Evolutionary conservation across 2,329 filamentous ascomycete genomes (phyloP).

Genomic region (Didymella arachidicola): DNA sequence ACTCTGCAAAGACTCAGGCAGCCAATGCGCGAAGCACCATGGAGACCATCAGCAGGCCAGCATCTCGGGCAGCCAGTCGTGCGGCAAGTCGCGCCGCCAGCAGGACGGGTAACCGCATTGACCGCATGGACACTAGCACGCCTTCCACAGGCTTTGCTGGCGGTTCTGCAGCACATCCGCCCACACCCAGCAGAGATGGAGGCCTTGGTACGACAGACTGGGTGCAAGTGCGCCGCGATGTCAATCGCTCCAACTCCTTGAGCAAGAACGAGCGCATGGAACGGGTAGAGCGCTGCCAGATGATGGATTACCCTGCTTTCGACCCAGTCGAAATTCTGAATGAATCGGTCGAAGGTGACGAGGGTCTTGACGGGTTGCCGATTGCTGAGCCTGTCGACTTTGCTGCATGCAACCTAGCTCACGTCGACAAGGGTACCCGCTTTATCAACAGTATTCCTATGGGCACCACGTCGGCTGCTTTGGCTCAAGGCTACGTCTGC

Average conservation of each 20-base stretch:
- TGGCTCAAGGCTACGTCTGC: conserved; percentile 92
- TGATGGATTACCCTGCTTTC: conserved; percentile 89
- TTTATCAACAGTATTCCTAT: conserved; percentile 86
- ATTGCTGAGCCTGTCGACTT: conserved; percentile 86
- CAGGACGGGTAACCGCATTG: conserved; percentile 35
- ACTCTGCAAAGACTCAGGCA: conserved; percentile 91
- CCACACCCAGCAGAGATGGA: conserved; percentile 70
- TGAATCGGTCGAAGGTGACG: conserved; percentile 86
- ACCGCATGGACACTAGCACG: conserved; percentile 50
- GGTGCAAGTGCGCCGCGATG: conserved; percentile 96
- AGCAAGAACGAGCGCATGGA: conserved; percentile 88
- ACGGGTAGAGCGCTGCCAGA: conserved; percentile 86
- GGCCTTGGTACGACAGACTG: conserved; percentile 78
- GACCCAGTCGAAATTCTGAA: conserved; percentile 90
- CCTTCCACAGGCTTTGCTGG: conserved; percentile 63
- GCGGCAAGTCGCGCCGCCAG: conserved; percentile 52
- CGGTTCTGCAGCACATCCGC: conserved; percentile 46
- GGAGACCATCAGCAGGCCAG: conserved; percentile 59
- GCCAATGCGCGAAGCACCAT: conserved; percentile 89
- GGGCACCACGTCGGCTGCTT: conserved; percentile 78
- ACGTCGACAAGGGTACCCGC: conserved; percentile 95
- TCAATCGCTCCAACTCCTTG: conserved; percentile 93
- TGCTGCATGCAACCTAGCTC: conserved; percentile 75
- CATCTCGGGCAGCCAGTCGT: conserved; percentile 50
- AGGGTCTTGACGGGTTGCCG: conserved; percentile 82